A percentile compares a stretch with the other conserved stretches of the same genome.
Conservation (phyloP, 305 asterid genomes). For the Fraxinus ornus region DNA sequence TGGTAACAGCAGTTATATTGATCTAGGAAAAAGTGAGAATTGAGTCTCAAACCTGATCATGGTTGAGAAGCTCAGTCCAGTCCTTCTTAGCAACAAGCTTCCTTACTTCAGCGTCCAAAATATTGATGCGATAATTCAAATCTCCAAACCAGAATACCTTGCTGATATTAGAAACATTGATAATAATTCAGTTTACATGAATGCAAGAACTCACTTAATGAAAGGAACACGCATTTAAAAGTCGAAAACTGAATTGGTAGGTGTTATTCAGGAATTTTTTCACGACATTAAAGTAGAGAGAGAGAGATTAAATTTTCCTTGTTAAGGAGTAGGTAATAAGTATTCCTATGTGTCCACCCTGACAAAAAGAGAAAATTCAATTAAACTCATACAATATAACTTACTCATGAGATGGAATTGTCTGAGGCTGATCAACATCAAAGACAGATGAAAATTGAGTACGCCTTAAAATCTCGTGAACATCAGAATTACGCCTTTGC, state of each 20-base stretch:
- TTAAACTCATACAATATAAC: conserved; percentile 21
- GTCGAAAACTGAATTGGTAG: background rate
- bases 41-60: conserved; percentile 53
- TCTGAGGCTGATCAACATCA: conserved; percentile 66
- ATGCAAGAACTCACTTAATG: background rate
- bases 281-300: background rate
- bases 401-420: conserved; percentile 90
- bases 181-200: background rate
- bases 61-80: conserved; percentile 65
- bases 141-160: conserved; percentile 94
- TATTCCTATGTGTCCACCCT: background rate
- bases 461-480: conserved; percentile 67
- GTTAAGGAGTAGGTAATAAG: background rate
- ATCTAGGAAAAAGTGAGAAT: background rate
- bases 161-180: conserved; percentile 43
- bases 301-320: background rate
- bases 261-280: background rate
- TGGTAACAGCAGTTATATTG: background rate
- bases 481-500: conserved; percentile 77
- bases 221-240: background rate
- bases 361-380: background rate
- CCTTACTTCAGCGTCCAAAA: conserved; percentile 61
- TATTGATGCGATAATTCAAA: conserved; percentile 72
- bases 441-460: conserved; percentile 70
- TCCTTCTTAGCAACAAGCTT: conserved; percentile 58